These are phyloP conservation scores for Fusarium algeriense DNA, from an alignment of 2,329 filamentous ascomycete species.

Conservation along the genomic window DNA sequence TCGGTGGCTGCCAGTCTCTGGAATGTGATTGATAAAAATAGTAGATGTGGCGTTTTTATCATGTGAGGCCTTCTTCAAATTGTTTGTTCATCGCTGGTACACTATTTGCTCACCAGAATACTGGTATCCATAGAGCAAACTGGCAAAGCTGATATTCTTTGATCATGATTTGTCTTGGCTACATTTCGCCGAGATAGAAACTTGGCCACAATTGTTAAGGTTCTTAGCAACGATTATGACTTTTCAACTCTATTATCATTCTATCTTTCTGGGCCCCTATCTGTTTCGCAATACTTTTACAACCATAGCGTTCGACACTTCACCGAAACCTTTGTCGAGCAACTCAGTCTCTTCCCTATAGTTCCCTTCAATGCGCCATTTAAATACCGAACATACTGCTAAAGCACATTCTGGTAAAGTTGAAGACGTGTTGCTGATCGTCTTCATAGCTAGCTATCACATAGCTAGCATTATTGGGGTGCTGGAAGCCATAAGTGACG, in stretches of 20 bases:
- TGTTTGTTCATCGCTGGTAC: background rate
- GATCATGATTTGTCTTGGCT: too few relatives aligned
- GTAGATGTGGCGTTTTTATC: background rate
- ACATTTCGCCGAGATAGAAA: too few relatives aligned
- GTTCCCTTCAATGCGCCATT: too few relatives aligned
- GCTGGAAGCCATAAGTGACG: background rate
- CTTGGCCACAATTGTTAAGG: too few relatives aligned
- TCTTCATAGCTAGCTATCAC: background rate
- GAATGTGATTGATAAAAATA: background rate
- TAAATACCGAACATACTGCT: constrained; percentile 1
- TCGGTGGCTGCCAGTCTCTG: background rate
- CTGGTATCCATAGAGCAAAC: background rate
- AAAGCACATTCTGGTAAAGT: constrained; percentile 17
- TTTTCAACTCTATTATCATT: too few relatives aligned
- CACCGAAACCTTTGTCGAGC: rapidly evolving
- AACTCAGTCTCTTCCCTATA: background rate
- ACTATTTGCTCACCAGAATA: background rate
- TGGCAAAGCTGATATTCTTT: too few relatives aligned
- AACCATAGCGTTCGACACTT: background rate
- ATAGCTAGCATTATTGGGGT: constrained; percentile 3
- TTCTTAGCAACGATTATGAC: too few relatives aligned
- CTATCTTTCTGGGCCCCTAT: too few relatives aligned
- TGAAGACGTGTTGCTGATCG: background rate
- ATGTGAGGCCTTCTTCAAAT: background rate
- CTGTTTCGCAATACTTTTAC: background rate